Base-by-base conservation (phyloP, 495 filamentous ascomycete genomes). In the Aspergillus incahuasiensis region DNA sequence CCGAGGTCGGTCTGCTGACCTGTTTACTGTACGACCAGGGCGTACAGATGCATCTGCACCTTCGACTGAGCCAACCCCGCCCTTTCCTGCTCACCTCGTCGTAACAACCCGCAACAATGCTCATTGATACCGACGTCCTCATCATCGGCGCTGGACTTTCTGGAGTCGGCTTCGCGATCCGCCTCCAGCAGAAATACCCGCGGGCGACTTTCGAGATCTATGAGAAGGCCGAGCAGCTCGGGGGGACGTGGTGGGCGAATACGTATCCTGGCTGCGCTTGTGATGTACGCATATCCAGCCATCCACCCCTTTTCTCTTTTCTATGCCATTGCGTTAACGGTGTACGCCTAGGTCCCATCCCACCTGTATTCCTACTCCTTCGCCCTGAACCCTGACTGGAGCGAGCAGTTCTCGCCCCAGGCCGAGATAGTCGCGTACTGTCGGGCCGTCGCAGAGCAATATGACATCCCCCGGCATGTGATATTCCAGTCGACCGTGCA, bases 101-200 rank as follows among this genome's bases (percentile, higher is more conserved):
- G 6, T 41, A 25, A 25, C 2, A 19, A 54, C 5, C 20, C 18
- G 16, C 12, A 8, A 35, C 16, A 20, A 55, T 55, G 52, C 28
- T 41, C 2, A 18, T 48, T 20, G 43, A 55, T 18, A 48, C 52
- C 1, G 42, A 55, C 32, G 32, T 55, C 61, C 59, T 80, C 30
- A 68, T 76, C 48, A 75, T 81, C 45, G 84, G 83, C 32, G 80
- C 81, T 13, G 84, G 83, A 21, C 76, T 80, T 63, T 81, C 79
- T 1, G 83, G 78, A 11, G 79, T 86, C 60, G 79, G 73, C 20
- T 76, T 85, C 64, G 82, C 72, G 11, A 79, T 81, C 45, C 74
- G 74, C 16, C 65, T 86, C 48, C 77, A 78, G 53, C 70, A 82
- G 44, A 66, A 74, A 57, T 83, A 44, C 69, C 74, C 59, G 74